Percentiles rank a stretch among this genome's conserved stretches.
Conservation (phyloP, 2,329 filamentous ascomycete species). For the Exutisphaerella laricina region DNA sequence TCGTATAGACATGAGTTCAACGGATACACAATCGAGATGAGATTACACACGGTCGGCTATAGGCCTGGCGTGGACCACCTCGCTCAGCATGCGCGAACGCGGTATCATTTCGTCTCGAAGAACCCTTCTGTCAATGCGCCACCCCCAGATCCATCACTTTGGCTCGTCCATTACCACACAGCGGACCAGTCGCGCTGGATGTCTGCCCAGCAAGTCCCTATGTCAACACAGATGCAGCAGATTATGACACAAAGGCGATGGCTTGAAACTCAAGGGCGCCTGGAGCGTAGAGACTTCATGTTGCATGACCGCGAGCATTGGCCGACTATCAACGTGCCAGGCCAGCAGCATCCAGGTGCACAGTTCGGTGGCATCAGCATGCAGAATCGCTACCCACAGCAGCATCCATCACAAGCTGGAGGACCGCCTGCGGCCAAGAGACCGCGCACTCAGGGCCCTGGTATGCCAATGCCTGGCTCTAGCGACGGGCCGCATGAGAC, state of each 20-base stretch:
- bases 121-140: conserved; percentile 63
- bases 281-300: conserved; percentile 91
- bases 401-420: conserved; percentile 31
- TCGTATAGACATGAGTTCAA: conserved; percentile 67
- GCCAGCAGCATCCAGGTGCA: conserved; percentile 16
- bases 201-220: conserved; percentile 61
- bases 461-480: conserved; percentile 38
- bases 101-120: conserved; percentile 79
- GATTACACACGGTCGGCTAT: conserved; percentile 75
- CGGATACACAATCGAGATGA: conserved; percentile 79
- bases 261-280: conserved; percentile 67
- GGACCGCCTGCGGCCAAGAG: conserved; percentile 44
- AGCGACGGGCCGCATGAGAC: conserved; percentile 40
- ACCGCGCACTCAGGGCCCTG: conserved; percentile 36
- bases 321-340: conserved; percentile 75
- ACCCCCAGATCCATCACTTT: conserved; percentile 72
- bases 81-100: conserved; percentile 71
- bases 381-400: conserved; percentile 25
- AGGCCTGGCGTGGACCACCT: conserved; percentile 65
- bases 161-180: conserved; percentile 85
- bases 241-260: conserved; percentile 57
- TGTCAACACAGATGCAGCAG: conserved; percentile 53
- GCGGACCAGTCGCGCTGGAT: conserved; percentile 69
- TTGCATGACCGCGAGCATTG: conserved; percentile 82
- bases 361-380: conserved; percentile 11